Base-by-base conservation (phyloP, 805 yeast genomes). In the Isabelozyma rhagii region DNA sequence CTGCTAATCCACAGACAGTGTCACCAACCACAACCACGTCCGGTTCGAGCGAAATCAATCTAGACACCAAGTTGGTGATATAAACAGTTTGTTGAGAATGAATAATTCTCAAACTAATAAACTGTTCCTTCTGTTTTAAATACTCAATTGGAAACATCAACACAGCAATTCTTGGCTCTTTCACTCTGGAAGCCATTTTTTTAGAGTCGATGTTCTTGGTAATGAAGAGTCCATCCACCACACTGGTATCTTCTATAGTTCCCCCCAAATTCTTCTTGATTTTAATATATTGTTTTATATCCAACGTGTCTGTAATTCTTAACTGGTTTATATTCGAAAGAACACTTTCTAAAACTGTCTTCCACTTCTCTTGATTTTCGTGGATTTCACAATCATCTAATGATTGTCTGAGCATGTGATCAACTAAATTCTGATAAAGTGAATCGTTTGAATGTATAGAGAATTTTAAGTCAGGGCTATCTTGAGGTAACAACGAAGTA, bases 111-210 rank as follows among this genome's bases (percentile, higher is more conserved):
- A 92, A 71, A 60, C 96, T 87, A 66, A 90, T 82, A 51, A 90
- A 86, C 53, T 84, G 89, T 55, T 87, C 90, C 47, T 86, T 89
- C 40, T 82, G 83, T 52, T 85, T 83, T 51, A 84, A 74, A 56
- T 90, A 94, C 61, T 92, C 98, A 25, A 94, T 70, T 0, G 97
- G 97, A 59, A 94, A 94, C 75, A 91, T 85, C 5, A 94, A 77
- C 14, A 96, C 73, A 51, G 93, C 82, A 39, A 94, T 87, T 48
- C 84, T 79, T 0, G 99, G 98, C 46, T 80, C 76, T 0, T 62
- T 59, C 7, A 96, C 74, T 21, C 64, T 61, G 5, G 81, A 65
- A 0, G 90, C 81, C 99, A 94, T 96, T 1, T 79, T 64, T 59
- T 85, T 89, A 39, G 88, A 74, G 3, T 97, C 96, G 42, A 92